phyloP scores from a whole-genome alignment of 179 eudicot genomes.

The Heliamphora pulchella region DNA sequence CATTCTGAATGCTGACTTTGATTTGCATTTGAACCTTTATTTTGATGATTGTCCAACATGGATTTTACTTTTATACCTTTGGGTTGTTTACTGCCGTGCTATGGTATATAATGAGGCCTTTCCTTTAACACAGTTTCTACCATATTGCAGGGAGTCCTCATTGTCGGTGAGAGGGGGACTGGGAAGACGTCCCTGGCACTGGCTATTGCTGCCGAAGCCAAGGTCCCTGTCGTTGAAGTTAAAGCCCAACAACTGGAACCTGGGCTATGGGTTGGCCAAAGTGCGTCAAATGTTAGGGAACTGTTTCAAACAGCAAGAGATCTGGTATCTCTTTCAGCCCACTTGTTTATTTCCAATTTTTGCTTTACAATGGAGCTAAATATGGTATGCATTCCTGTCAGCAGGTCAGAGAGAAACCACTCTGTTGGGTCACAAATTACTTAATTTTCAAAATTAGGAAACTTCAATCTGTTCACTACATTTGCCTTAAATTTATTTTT shows the following conservation, averaged over 20 bases:
- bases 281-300: constrained; percentile 93
- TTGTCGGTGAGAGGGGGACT: constrained; percentile 89
- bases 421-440: not conserved
- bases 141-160: constrained; percentile 73
- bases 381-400: not conserved
- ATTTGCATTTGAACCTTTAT: not conserved
- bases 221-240: constrained; percentile 85
- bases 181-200: constrained; percentile 87
- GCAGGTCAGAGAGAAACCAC: not conserved
- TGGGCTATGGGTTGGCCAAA: constrained; percentile 86
- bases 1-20: not conserved
- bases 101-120: constrained; percentile 1
- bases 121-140: not conserved
- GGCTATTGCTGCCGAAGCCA: constrained; percentile 93
- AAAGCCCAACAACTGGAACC: constrained; percentile 86
- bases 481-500: not conserved
- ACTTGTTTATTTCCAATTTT: not conserved
- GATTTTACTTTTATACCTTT: not conserved
- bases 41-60: not conserved
- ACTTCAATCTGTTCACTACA: not conserved
- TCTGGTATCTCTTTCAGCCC: constrained; percentile 45
- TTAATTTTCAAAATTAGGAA: not conserved
- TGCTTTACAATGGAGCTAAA: not conserved
- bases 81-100: not conserved
- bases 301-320: constrained; percentile 91